Evolutionary conservation across 176 grass and related monocot species (phyloP).

Genomic region (Carex cristatella): DNA sequence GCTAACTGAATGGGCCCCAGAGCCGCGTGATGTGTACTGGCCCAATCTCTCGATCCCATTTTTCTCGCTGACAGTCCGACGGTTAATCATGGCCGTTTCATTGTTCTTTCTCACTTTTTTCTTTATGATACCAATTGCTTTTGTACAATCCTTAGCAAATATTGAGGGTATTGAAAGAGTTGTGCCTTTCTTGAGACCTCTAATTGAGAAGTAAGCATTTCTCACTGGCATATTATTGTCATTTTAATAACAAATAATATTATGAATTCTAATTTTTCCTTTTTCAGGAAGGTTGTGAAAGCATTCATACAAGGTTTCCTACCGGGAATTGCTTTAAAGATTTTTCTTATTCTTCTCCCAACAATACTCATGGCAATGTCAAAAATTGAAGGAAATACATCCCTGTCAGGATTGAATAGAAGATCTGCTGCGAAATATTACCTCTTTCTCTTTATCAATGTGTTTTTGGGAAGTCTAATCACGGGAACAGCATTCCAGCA

Average conservation of each 20-base stretch:
- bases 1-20: constrained; percentile 88
- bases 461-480: constrained; percentile 89
- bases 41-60: constrained; percentile 82
- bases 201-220: constrained; percentile 70
- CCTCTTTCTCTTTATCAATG: constrained; percentile 83
- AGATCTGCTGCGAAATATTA: constrained; percentile 77
- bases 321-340: constrained; percentile 78
- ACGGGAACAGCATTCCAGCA: constrained; percentile 96
- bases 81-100: constrained; percentile 58
- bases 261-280: constrained; percentile 22
- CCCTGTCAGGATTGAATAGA: constrained; percentile 73
- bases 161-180: constrained; percentile 72
- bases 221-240: background rate
- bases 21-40: constrained; percentile 91
- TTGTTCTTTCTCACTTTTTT: constrained; percentile 93
- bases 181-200: constrained; percentile 60
- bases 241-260: constrained; percentile 16
- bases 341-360: constrained; percentile 82
- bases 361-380: constrained; percentile 90
- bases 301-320: constrained; percentile 91
- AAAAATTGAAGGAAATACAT: constrained; percentile 78
- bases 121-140: constrained; percentile 95
- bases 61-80: constrained; percentile 71
- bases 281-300: constrained; percentile 72
- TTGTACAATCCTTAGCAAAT: constrained; percentile 92